phyloP scores from a whole-genome alignment of 2,329 filamentous ascomycete genomes.

The Sporothrix brasiliensis region DNA sequence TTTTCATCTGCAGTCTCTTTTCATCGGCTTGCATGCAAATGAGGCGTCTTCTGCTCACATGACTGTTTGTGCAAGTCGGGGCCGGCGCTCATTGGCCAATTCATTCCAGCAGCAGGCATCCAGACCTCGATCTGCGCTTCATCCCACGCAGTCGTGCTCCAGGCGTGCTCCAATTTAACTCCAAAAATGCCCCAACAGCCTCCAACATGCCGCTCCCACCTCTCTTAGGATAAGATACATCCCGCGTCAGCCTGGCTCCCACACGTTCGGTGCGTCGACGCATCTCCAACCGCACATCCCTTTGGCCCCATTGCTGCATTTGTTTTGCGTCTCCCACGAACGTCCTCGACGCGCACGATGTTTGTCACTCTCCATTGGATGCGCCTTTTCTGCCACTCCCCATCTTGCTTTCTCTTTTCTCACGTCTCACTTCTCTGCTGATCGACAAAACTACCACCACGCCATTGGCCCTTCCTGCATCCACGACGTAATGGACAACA shows the following conservation, averaged over 20 bases:
- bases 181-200: no score
- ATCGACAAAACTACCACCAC: background rate
- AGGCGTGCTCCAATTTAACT: no score
- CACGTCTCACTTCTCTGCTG: background rate
- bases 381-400: no score
- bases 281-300: background rate
- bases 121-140: background rate
- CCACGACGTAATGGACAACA: conserved; percentile 24
- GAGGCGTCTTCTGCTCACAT: conserved; percentile 13
- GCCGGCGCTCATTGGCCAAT: background rate
- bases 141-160: background rate
- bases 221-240: background rate
- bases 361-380: no score
- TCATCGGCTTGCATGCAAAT: background rate
- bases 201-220: no score
- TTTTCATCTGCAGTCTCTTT: no score
- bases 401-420: background rate
- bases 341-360: no score
- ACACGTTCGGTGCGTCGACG: background rate
- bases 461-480: background rate
- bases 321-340: background rate
- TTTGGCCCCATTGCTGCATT: background rate
- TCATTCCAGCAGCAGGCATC: no score
- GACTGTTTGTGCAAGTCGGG: background rate
- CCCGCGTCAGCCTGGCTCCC: no score